Base-by-base conservation (phyloP, 1,284 basidiomycete genomes). In the Schizopora paradoxa region DNA sequence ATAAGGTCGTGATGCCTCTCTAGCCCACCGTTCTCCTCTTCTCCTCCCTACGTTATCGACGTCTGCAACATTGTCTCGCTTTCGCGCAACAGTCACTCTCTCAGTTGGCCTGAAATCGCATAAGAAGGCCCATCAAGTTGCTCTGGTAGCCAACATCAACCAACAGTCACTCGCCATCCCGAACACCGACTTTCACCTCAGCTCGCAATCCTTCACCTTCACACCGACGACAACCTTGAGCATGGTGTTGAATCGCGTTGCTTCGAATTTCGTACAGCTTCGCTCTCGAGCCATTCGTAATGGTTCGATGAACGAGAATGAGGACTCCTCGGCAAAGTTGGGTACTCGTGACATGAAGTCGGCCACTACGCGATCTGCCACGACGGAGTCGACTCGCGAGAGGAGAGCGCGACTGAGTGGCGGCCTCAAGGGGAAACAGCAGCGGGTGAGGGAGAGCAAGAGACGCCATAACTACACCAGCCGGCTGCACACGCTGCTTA, bases 221-320 rank as follows among this genome's bases (percentile, higher is more conserved):
- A 31, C 28, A 31, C 28, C 8, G 8, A 10, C 28, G 14, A 14
- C 14, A 31, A 31, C 14, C n/a, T n/a, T n/a, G n/a, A n/a, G n/a
- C 10, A 31, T 40, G 37, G 37, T 40, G 10, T 23, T 40, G 3
- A 23, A 23, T 40, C 19, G 37, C 21, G 26, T 40, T 3, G 37
- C 37, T 6, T 40, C 37, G 14, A 40, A 40, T 40, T 40, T 40
- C 26, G 37, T 40, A n/a, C n/a, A n/a, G n/a, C n/a, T n/a, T n/a
- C n/a, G n/a, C n/a, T n/a, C n/a, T n/a, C n/a, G n/a, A n/a, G n/a
- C n/a, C n/a, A n/a, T n/a, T n/a, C n/a, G n/a, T n/a, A n/a, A n/a
- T n/a, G n/a, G n/a, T 23, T n/a, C 3, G 19, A 22, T 10, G 14
- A 19, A 6, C 19, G 16, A 26, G 16, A 40, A 40, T 23, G 37